Evolutionary conservation across 2,329 filamentous ascomycete genomes (phyloP), one percentile per base, ranked within the genome.

Genomic region (Shiraia bambusicola): DNA sequence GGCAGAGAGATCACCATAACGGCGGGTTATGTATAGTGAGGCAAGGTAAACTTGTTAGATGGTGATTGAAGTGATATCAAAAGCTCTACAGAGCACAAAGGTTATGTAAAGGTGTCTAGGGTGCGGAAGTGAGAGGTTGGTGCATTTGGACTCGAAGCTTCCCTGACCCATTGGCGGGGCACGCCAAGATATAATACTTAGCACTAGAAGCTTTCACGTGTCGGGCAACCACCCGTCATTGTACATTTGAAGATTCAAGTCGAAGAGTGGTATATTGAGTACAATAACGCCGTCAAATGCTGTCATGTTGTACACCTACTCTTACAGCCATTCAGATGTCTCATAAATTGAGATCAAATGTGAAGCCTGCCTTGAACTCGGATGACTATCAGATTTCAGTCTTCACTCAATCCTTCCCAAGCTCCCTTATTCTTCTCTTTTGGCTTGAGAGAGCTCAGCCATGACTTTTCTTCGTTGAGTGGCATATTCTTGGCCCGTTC

Each of bases 401-500:
- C 62, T 16, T 65, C 61, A n/a, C 42, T 50, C 46, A 67, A 38
- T 2, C 56, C 62, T 24, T 66, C 59, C 64, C 64, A 67, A 19
- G 50, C 43, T 11, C 52, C 54, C 42, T 65, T 66, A 47, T 61
- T 51, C 51, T 63, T 61, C 43, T 59, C 58, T 31, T 63, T 57
- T 13, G 60, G 54, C 64, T 63, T 67, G 12, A 65, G 24, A 11
- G 53, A 55, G 30, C 48, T 56, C 34, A 63, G 51, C 64, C 61
- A 65, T 9, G 61, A 47, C 28, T 51, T 50, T n/a, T 47, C 52
- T 17, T 52, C 55, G 16, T 54, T 37, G 8, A 37, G 34, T 2
- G 53, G 28, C 16, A 62, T 28, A n/a, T 34, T 53, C 19, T 59
- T 61, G 1, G 84, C 84, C 42, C 82, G 78, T 26, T 78, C 79